Evolutionary conservation across 768 basidiomycete species (phyloP), one percentile per base, ranked within the genome.

Genomic region (Trametes cingulata): DNA sequence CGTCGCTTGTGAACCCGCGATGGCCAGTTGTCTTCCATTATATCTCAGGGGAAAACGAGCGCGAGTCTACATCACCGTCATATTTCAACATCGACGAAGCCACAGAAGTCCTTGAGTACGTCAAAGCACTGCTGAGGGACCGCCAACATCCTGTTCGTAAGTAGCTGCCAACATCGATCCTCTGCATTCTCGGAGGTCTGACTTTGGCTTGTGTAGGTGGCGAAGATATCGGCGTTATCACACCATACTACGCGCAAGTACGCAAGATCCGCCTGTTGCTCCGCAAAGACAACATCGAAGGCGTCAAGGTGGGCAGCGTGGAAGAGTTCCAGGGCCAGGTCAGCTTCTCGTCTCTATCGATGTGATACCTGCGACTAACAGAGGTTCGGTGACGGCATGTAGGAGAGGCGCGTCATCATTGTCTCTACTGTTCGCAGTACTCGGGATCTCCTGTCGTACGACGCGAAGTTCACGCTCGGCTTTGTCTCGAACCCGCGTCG

Each of bases 281-380:
- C 40, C 64, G 58, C 27, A 13, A 33, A 1, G 50, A n/a, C 4
- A 61, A 65, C 9, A 48, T 67, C 19, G 57, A 48, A 8, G 66
- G 56, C 1, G 58, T 75, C 39, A 73, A 72, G 43, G 75, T 77
- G 13, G 76, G 73, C 9, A 74, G 69, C 35, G 76, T 77, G 9
- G 77, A 78, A 64, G 73, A 75, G 49, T 77, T 77, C 68, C 77
- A 78, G 56, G 77, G 77, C 20, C 75, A 77, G 65, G 77, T 77
- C 20, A 22, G 73, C 43, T 3, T 1, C 20, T 3, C 13, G 17
- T 13, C 19, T 52, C 6, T 7, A n/a, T n/a, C n/a, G n/a, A n/a
- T n/a, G n/a, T n/a, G n/a, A n/a, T n/a, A n/a, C n/a, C n/a, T n/a
- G n/a, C n/a, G n/a, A n/a, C n/a, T n/a, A n/a, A 33, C 29, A 5